phyloP scores from a whole-genome alignment of 148 eudicot species.

The Cornus kousa region DNA sequence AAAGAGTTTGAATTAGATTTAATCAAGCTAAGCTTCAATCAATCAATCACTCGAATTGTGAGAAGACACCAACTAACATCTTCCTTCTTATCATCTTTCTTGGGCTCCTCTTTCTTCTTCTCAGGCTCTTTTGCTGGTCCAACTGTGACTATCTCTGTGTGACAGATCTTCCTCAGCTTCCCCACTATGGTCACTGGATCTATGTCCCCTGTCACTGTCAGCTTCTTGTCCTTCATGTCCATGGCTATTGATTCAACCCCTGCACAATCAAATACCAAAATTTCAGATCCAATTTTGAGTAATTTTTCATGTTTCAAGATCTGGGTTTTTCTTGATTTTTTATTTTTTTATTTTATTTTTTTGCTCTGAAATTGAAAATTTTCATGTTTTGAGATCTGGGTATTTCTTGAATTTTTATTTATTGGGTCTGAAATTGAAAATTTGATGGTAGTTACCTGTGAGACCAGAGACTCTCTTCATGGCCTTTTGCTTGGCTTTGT shows the following conservation, averaged over 20 bases:
- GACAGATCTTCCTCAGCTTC: slow-evolving; percentile 52
- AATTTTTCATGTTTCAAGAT: not conserved
- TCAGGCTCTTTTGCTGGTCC: slow-evolving; percentile 63
- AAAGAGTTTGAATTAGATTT: too few relatives aligned
- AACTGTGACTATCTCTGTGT: slow-evolving; percentile 46
- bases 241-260: slow-evolving; percentile 72
- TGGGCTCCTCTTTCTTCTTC: slow-evolving; percentile 45
- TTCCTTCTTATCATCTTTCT: too few relatives aligned
- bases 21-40: too few relatives aligned
- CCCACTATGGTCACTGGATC: slow-evolving; percentile 52
- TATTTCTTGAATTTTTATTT: not conserved
- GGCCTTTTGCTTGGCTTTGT: slow-evolving; percentile 69
- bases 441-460: slow-evolving; percentile 36
- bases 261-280: slow-evolving; percentile 15
- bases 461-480: slow-evolving; percentile 60
- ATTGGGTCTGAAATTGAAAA: not conserved
- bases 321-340: not conserved
- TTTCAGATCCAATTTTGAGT: not conserved
- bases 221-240: slow-evolving; percentile 49
- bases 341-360: too few relatives aligned
- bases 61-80: too few relatives aligned
- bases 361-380: not conserved
- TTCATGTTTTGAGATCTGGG: not conserved
- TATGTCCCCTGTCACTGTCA: slow-evolving; percentile 58
- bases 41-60: too few relatives aligned